Evolutionary conservation across 2,329 filamentous ascomycete genomes (phyloP), one percentile per base, ranked within the genome.

Genomic region (Ceratocystis cacaofunesta): DNA sequence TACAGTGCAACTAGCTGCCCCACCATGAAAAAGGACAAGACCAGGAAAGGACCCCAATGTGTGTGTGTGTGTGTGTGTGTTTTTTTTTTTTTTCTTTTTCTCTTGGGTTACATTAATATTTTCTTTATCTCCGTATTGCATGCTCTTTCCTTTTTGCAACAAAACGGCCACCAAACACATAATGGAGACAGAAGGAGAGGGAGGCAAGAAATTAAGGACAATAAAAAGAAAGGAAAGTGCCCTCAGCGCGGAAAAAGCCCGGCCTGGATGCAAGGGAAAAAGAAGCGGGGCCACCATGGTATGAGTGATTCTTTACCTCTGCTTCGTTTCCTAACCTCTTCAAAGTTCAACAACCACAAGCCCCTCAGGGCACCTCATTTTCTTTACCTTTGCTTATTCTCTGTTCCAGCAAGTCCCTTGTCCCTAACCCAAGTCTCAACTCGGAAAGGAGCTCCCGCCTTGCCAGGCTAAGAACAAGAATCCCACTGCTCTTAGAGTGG

Each of bases 371-470:
- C 36, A 12, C 36, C 32, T 41, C 36, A 41, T 41, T 41, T 10
- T 41, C 36, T 41, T 15, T 41, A 4, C 36, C 12, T 41, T 41
- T 41, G 36, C 10, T 41, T 41, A 4, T 41, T 41, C 36, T 41
- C 36, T 41, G 36, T 41, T 4, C 36, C 36, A 41, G 36, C 36
- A 41, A 41, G 10, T 12, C 36, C 36, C 36, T 41, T 55, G 50
- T 55, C 50, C 50, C 12, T 30, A 32, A 12, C 36, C 36, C 36
- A 41, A 41, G 25, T n/a, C n/a, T 32, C 25, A 10, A 41, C 36
- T 30, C 28, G 55, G 55, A 58, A 58, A 58, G 55, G 55, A 58
- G 3, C 28, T 58, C 55, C 55, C 55, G 25, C 32, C 55, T 58
- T 58, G 25, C 36, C 55, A 58, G 28, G 28, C 55, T 58, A 58